Conservation (phyloP, 345 rosid species). For the Dipteronia dyeriana region DNA sequence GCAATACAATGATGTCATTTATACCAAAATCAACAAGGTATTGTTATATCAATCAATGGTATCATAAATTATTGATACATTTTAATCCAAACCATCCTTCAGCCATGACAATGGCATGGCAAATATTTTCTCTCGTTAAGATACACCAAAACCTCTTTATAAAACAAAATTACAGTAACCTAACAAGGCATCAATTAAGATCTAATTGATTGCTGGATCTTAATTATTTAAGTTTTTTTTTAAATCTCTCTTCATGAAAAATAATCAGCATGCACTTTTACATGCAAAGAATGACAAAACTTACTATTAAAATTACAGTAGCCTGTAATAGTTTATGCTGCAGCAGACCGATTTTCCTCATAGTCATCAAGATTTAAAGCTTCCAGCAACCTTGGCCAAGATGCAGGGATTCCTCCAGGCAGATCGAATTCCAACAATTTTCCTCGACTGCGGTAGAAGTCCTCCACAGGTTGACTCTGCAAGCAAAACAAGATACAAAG, state of each 20-base stretch:
- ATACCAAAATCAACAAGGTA: neutral
- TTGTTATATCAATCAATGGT: neutral
- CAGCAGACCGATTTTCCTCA: conserved; percentile 71
- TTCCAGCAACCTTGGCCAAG: conserved; percentile 95
- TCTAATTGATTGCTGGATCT: conserved; percentile 8
- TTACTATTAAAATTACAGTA: conserved; percentile 34
- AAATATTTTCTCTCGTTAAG: conserved; percentile 27
- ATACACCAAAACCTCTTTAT: conserved; percentile 21
- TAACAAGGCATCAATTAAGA: conserved; percentile 9
- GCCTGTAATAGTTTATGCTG: conserved; percentile 45
- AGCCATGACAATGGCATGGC: neutral
- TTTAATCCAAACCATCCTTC: neutral
- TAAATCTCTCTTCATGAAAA: conserved; percentile 38
- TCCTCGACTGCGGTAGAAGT: conserved; percentile 65
- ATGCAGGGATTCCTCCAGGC: conserved; percentile 94
- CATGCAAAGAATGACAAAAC: conserved; percentile 56
- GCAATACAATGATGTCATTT: neutral
- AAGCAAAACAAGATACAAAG: conserved; percentile 15
- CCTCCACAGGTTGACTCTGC: conserved; percentile 95
- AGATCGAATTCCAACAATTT: conserved; percentile 80
- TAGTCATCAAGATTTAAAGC: conserved; percentile 80
- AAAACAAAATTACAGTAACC: conserved; percentile 17
- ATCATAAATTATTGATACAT: neutral
- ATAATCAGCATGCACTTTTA: conserved; percentile 48
- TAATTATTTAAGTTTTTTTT: conserved; percentile 17